Evolutionary conservation across 306 rosid genomes (phyloP).

Genomic region (Hippophae tibetana): DNA sequence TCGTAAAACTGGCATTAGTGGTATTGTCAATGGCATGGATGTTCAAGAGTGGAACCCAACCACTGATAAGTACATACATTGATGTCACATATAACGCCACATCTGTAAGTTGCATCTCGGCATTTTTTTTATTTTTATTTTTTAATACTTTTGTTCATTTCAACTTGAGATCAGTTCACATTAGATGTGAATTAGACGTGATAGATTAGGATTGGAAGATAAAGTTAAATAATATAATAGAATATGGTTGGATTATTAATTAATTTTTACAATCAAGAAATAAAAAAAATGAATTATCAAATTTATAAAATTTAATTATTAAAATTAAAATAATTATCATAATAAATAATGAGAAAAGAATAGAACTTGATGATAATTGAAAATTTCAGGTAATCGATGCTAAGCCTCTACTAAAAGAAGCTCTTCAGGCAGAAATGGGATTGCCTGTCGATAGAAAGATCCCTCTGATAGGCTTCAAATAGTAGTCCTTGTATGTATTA

Average conservation of each 20-base stretch:
- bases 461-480: conserved; percentile 82
- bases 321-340: too few species aligned
- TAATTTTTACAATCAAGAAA: too few species aligned
- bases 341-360: too few species aligned
- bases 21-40: conserved; percentile 44
- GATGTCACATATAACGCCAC: conserved; percentile 25
- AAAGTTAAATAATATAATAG: too few species aligned
- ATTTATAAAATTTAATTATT: neutral
- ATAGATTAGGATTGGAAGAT: too few species aligned
- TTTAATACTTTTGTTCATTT: neutral
- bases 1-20: conserved; percentile 25
- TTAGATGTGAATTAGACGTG: neutral
- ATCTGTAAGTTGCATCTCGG: conserved; percentile 33
- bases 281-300: too few species aligned
- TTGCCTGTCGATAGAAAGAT: conserved; percentile 64
- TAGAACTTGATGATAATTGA: too few species aligned
- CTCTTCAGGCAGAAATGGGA: conserved; percentile 90
- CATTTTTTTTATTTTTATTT: conserved; percentile 33
- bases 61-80: conserved; percentile 26
- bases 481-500: conserved; percentile 62
- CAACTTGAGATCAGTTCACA: neutral
- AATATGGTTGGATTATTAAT: too few species aligned
- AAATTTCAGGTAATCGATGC: conserved; percentile 46
- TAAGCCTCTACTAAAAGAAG: conserved; percentile 71
- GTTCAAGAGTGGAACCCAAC: conserved; percentile 46